These are phyloP conservation scores for Trichoderma afroharzianum DNA, from an alignment of 2,329 filamentous ascomycete genomes.

Conservation along the genomic window DNA sequence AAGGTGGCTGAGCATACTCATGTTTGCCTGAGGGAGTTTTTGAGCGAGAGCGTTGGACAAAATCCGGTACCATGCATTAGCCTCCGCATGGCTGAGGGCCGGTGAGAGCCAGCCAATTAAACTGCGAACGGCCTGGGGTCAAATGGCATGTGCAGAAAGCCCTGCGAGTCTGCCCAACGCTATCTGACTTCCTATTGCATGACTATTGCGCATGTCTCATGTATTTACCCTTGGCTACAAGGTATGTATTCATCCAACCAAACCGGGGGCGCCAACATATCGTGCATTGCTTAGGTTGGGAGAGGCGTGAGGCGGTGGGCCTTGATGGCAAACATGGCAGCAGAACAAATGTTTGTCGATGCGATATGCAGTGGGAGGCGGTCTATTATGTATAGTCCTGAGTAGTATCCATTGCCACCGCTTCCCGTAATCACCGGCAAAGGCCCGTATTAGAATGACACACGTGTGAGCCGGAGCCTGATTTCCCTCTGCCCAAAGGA, in stretches of 20 bases:
- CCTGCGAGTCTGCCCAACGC: neutral
- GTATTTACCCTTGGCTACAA: neutral
- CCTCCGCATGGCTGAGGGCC: too few relatives aligned
- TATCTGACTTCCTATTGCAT: neutral
- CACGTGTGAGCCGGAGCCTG: neutral
- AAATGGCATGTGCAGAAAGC: neutral
- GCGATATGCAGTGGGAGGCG: neutral
- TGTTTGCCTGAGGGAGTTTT: too few relatives aligned
- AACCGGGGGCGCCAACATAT: neutral
- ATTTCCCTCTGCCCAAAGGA: neutral
- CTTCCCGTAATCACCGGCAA: neutral
- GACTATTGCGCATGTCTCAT: neutral
- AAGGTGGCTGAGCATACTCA: neutral
- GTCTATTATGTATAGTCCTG: neutral
- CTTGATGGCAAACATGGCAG: neutral
- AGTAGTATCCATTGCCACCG: neutral
- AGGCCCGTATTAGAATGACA: too few relatives aligned
- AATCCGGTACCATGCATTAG: neutral
- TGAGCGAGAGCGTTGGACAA: neutral
- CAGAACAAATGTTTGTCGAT: neutral
- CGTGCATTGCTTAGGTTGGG: neutral
- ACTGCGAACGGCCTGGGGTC: too few relatives aligned
- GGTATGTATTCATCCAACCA: neutral
- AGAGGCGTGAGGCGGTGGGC: neutral
- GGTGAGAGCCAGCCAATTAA: neutral